phyloP scores from a whole-genome alignment of 2,329 filamentous ascomycete species.

The Coniochaeta ligniaria region DNA sequence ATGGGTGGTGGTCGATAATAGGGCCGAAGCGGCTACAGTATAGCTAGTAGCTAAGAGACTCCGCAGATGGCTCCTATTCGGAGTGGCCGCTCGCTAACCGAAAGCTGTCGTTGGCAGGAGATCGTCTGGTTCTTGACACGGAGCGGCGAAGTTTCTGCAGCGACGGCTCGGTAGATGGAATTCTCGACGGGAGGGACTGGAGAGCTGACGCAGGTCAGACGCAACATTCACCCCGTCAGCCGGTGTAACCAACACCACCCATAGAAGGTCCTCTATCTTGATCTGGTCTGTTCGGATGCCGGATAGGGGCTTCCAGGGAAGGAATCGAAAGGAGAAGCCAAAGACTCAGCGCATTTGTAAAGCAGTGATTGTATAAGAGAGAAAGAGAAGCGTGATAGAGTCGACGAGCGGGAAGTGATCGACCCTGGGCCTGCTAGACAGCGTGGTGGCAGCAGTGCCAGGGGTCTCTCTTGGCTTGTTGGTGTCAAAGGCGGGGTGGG shows the following conservation, averaged over 20 bases:
- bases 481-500: background rate
- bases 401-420: background rate
- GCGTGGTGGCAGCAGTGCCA: background rate
- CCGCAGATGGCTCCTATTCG: background rate
- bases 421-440: background rate
- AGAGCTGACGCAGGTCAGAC: background rate
- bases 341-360: background rate
- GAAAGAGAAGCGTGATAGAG: background rate
- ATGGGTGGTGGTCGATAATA: constrained; percentile 1
- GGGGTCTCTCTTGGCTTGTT: background rate
- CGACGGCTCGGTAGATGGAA: background rate
- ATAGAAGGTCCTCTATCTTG: background rate
- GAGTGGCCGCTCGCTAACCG: background rate
- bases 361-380: background rate
- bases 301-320: background rate
- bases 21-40: background rate
- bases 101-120: background rate
- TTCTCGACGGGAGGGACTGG: background rate
- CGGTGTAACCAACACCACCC: background rate
- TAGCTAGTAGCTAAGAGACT: background rate
- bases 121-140: background rate
- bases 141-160: background rate
- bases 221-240: background rate
- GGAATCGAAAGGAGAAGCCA: background rate
- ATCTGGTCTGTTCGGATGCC: background rate